A percentile compares a stretch with the other conserved stretches of the same genome.
Evolutionary conservation across 495 filamentous ascomycete genomes (phyloP).

Genomic region (Copromyces sp.): DNA sequence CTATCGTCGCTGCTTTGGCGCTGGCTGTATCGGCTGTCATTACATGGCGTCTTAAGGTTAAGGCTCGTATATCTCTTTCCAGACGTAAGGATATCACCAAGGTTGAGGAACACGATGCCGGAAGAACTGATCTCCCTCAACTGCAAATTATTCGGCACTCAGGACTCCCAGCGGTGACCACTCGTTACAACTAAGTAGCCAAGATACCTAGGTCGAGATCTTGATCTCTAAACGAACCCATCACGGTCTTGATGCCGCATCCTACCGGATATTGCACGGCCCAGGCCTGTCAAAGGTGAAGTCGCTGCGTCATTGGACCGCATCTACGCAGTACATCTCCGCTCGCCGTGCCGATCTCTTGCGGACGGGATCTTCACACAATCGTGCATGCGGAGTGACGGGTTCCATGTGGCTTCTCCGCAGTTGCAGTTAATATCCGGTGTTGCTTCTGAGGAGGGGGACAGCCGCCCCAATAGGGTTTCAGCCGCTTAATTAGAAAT

Average conservation of each 20-base stretch:
- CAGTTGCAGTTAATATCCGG: neutral
- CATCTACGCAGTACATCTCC: neutral
- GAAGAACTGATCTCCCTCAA: neutral
- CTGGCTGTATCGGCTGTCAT: neutral
- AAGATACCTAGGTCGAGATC: neutral
- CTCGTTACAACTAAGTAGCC: neutral
- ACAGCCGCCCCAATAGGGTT: neutral
- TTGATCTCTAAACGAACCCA: neutral
- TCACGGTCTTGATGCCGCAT: neutral
- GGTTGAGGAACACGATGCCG: neutral
- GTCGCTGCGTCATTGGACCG: neutral
- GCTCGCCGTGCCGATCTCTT: neutral
- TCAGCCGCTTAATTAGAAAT: neutral
- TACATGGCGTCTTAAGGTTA: neutral
- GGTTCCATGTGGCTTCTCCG: neutral
- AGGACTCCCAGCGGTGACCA: neutral
- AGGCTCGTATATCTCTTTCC: neutral
- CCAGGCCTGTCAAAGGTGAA: neutral
- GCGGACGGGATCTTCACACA: neutral
- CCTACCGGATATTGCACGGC: neutral
- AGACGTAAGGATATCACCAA: neutral
- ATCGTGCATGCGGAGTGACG: neutral
- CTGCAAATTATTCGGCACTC: neutral
- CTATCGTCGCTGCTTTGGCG: neutral
- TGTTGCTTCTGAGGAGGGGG: neutral